Percentiles rank a stretch among this genome's conserved stretches.
These are phyloP conservation scores for Nemania sp. DNA, from an alignment of 2,329 filamentous ascomycete species.

Conservation along the genomic window DNA sequence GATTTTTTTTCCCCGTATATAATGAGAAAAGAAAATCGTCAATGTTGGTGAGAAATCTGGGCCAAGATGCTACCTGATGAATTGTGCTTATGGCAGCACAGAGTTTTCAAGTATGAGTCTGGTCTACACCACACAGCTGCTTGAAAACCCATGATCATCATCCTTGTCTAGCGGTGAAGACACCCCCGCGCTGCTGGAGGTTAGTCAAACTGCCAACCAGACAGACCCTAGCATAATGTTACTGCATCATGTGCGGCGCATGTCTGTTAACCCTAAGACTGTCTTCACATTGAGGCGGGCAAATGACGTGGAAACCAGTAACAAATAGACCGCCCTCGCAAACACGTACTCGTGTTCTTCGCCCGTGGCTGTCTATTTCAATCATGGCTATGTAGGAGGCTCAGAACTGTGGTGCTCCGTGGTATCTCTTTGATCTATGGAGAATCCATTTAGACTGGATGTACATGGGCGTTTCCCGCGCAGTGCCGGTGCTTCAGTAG, in stretches of 20 bases:
- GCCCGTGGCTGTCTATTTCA: not conserved
- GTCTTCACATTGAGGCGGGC: too few species aligned
- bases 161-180: constrained; percentile 27
- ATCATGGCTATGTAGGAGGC: too few species aligned
- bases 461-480: too few species aligned
- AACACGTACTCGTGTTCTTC: not conserved
- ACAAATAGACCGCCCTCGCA: not conserved
- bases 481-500: too few species aligned
- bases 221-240: not conserved
- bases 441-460: too few species aligned
- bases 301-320: not conserved
- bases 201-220: constrained; percentile 18
- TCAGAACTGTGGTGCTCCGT: too few species aligned
- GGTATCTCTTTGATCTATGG: not conserved
- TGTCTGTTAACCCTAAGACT: constrained; percentile 15
- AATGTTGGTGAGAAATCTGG: not conserved
- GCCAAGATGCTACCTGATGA: not conserved
- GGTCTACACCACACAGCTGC: constrained; percentile 16
- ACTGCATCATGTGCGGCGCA: constrained; percentile 17
- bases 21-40: too few species aligned
- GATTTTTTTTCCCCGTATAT: too few species aligned
- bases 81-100: constrained; percentile 23
- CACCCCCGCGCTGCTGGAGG: constrained; percentile 11
- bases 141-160: constrained; percentile 14
- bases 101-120: not conserved